phyloP scores from a whole-genome alignment of 2,329 filamentous ascomycete species.

The Epichloe amarillans region DNA sequence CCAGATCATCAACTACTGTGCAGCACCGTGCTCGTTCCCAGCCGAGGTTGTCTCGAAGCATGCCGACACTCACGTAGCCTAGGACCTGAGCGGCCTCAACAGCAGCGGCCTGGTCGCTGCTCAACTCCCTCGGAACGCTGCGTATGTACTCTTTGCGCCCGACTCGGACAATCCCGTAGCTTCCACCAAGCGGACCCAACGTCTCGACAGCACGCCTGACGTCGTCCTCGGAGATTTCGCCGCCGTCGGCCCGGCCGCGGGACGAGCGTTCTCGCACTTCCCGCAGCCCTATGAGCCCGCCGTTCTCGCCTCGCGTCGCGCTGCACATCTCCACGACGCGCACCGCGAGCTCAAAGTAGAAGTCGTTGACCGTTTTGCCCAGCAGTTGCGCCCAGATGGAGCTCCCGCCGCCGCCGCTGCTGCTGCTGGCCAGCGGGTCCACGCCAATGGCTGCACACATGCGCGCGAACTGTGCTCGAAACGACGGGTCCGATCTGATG shows the following conservation, averaged over 20 bases:
- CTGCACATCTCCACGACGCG: slow-evolving; percentile 87
- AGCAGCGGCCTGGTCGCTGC: slow-evolving; percentile 83
- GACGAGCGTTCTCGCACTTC: slow-evolving; percentile 70
- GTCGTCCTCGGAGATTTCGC: slow-evolving; percentile 83
- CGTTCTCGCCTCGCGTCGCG: slow-evolving; percentile 77
- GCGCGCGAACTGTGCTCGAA: slow-evolving; percentile 91
- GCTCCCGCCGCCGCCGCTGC: slow-evolving; percentile 20
- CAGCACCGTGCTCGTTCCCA: slow-evolving; percentile 79
- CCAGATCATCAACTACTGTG: slow-evolving; percentile 80
- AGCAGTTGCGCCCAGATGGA: slow-evolving; percentile 90
- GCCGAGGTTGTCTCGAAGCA: slow-evolving; percentile 72
- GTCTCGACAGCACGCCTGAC: slow-evolving; percentile 80
- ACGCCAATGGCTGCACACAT: slow-evolving; percentile 98
- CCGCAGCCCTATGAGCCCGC: slow-evolving; percentile 72
- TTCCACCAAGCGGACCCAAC: slow-evolving; percentile 73
- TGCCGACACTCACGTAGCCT: slow-evolving; percentile 78
- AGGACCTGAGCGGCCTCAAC: slow-evolving; percentile 83
- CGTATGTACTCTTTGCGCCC: slow-evolving; percentile 79
- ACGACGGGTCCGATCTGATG: slow-evolving; percentile 87
- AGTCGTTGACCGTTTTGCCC: slow-evolving; percentile 87
- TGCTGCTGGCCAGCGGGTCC: slow-evolving; percentile 62
- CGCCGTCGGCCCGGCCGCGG: slow-evolving; percentile 52
- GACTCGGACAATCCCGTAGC: slow-evolving; percentile 73
- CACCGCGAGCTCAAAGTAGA: slow-evolving; percentile 97
- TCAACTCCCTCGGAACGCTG: slow-evolving; percentile 87